A percentile compares a stretch with the other conserved stretches of the same genome.
Conservation (phyloP, 2,329 filamentous ascomycete species). For the Arachnomyces sp. region DNA sequence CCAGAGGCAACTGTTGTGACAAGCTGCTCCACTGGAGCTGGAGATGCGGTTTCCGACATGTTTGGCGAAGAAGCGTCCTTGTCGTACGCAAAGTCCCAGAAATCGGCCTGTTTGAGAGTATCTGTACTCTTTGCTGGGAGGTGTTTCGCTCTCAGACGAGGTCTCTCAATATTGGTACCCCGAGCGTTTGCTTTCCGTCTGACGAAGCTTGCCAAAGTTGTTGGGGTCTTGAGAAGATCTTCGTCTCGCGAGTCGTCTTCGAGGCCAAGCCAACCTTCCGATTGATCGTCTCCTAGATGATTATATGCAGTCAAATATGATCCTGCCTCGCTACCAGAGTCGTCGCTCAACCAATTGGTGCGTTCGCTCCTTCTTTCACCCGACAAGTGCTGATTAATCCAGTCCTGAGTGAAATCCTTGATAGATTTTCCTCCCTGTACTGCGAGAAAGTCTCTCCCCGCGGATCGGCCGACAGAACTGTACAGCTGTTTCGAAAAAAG, state of each 20-base stretch:
- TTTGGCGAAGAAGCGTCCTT: constrained; percentile 25
- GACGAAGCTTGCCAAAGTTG: constrained; percentile 26
- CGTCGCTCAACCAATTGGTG: constrained; percentile 77
- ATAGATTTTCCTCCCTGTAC: constrained; percentile 28
- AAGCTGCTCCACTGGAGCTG: constrained; percentile 11
- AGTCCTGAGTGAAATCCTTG: constrained; percentile 65
- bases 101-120: constrained; percentile 37
- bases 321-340: constrained; percentile 64
- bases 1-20: background rate
- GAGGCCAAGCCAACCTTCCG: constrained; percentile 37
- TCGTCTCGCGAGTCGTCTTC: constrained; percentile 31
- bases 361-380: constrained; percentile 60
- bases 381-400: constrained; percentile 79
- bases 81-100: constrained; percentile 38
- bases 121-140: constrained; percentile 30
- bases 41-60: constrained; percentile 26
- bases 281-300: constrained; percentile 32
- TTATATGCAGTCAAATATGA: constrained; percentile 42
- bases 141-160: constrained; percentile 26
- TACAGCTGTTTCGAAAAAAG: constrained; percentile 16
- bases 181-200: constrained; percentile 16
- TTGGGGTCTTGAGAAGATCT: constrained; percentile 34
- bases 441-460: constrained; percentile 17
- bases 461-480: constrained; percentile 21
- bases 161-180: constrained; percentile 13